Evolutionary conservation across 106 monocot genomes (phyloP).

Genomic region (Vanilla planifolia): DNA sequence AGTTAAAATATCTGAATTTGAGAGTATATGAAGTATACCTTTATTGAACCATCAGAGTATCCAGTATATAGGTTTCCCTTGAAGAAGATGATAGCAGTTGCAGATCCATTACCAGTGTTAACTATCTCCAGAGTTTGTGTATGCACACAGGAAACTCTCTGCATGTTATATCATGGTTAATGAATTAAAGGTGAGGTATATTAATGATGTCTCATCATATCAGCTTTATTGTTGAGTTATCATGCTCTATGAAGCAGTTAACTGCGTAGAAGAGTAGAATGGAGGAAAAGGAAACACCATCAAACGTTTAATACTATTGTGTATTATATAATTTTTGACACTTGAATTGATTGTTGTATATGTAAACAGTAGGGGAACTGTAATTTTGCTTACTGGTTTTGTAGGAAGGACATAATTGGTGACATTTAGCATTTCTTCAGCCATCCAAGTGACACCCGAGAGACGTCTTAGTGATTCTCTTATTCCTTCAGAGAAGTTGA

Average conservation of each 20-base stretch:
- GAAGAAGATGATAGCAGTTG: conserved; percentile 80
- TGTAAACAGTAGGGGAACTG: background rate
- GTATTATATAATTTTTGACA: no score
- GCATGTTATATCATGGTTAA: conserved; percentile 13
- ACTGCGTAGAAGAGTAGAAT: background rate
- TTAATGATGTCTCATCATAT: no score
- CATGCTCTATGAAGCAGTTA: background rate
- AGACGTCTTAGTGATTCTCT: conserved; percentile 94
- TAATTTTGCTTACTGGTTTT: conserved; percentile 53
- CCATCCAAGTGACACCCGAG: conserved; percentile 91
- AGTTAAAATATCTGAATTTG: no score
- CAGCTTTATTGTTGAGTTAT: background rate
- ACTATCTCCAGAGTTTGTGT: conserved; percentile 92
- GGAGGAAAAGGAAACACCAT: background rate
- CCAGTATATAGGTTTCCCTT: conserved; percentile 75
- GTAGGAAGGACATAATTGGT: conserved; percentile 85
- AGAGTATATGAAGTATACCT: no score
- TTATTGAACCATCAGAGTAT: conserved; percentile 81
- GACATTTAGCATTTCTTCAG: conserved; percentile 83
- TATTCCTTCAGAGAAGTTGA: conserved; percentile 73
- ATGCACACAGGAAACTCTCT: conserved; percentile 95
- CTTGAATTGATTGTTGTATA: background rate
- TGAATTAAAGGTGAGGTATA: background rate
- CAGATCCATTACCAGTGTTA: conserved; percentile 54
- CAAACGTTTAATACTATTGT: background rate